Conservation (phyloP, 768 basidiomycete genomes). For the Leccinum arenicola region DNA sequence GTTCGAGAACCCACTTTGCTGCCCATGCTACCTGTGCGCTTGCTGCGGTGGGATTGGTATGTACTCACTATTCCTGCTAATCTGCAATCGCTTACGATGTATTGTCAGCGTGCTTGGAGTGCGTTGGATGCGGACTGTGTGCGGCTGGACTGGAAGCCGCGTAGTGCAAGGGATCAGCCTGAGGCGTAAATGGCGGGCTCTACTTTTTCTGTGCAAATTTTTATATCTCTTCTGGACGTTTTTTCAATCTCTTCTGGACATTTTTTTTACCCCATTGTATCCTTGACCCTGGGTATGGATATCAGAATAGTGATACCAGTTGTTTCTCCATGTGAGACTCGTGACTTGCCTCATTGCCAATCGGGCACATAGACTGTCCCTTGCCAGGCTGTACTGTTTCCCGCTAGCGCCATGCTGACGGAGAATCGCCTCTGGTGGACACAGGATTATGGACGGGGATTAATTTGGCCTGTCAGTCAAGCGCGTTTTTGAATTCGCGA, state of each 20-base stretch:
- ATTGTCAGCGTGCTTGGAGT: conserved; percentile 57
- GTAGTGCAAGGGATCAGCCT: not conserved
- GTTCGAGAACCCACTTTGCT: conserved; percentile 63
- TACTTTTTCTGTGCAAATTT: not conserved
- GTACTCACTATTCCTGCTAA: conserved; percentile 8
- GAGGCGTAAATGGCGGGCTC: not conserved
- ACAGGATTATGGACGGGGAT: not conserved
- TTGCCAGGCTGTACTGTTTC: not conserved
- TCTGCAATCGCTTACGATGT: conserved; percentile 1
- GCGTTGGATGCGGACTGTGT: conserved; percentile 67
- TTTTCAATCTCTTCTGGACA: no score
- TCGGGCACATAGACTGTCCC: not conserved
- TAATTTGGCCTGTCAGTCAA: not conserved
- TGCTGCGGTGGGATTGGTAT: conserved; percentile 68
- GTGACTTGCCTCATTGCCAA: not conserved
- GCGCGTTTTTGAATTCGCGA: not conserved
- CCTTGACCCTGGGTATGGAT: not conserved
- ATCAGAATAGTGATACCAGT: not conserved
- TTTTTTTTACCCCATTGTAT: not conserved
- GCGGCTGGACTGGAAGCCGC: conserved; percentile 42
- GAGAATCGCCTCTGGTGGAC: not conserved
- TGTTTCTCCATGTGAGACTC: not conserved
- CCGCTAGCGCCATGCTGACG: not conserved
- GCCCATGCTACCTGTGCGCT: conserved; percentile 71
- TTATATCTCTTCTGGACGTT: not conserved